Percentiles rank a stretch among this genome's conserved stretches.
phyloP scores from a whole-genome alignment of 768 basidiomycete genomes.

The Lactarius indigo region DNA sequence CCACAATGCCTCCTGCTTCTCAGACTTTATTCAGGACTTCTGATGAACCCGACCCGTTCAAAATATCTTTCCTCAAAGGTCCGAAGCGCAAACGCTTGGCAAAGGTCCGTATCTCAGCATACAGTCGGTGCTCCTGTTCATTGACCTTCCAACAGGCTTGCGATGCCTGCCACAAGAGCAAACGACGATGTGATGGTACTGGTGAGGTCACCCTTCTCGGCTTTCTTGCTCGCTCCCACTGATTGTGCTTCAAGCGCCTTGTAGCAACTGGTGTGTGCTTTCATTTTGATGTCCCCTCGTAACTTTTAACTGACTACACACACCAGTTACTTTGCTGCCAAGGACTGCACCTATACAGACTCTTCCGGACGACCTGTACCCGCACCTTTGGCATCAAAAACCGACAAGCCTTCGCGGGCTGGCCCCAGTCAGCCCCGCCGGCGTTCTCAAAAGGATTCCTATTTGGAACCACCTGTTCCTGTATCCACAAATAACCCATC shows the following conservation, averaged over 20 bases:
- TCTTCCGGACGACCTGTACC: slow-evolving; percentile 76
- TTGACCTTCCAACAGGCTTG: slow-evolving; percentile 47
- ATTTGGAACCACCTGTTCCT: slow-evolving; percentile 14
- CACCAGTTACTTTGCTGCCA: slow-evolving; percentile 73
- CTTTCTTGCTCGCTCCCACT: slow-evolving; percentile 7
- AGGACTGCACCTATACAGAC: slow-evolving; percentile 78
- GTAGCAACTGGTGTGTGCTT: slow-evolving; percentile 67
- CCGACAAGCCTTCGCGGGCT: slow-evolving; percentile 19
- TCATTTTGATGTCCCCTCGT: background rate
- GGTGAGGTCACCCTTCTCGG: slow-evolving; percentile 41
- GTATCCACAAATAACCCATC: slow-evolving; percentile 6
- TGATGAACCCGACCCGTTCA: slow-evolving; percentile 33
- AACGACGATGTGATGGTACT: slow-evolving; percentile 79
- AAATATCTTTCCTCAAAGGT: slow-evolving; percentile 46
- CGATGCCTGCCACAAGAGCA: slow-evolving; percentile 82
- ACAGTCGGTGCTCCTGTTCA: background rate
- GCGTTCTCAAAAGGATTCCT: slow-evolving; percentile 7
- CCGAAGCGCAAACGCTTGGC: slow-evolving; percentile 53
- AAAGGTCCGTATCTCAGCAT: slow-evolving; percentile 37
- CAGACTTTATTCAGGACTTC: slow-evolving; percentile 17
- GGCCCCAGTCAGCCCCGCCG: slow-evolving; percentile 18
- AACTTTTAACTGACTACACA: slow-evolving; percentile 20
- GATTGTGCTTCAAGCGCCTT: slow-evolving; percentile 51
- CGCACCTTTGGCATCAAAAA: slow-evolving; percentile 42
- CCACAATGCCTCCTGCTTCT: slow-evolving; percentile 9